Percentiles rank a stretch among this genome's conserved stretches.
These are phyloP conservation scores for Russula dissimulans DNA, from an alignment of 768 basidiomycete species.

Conservation along the genomic window DNA sequence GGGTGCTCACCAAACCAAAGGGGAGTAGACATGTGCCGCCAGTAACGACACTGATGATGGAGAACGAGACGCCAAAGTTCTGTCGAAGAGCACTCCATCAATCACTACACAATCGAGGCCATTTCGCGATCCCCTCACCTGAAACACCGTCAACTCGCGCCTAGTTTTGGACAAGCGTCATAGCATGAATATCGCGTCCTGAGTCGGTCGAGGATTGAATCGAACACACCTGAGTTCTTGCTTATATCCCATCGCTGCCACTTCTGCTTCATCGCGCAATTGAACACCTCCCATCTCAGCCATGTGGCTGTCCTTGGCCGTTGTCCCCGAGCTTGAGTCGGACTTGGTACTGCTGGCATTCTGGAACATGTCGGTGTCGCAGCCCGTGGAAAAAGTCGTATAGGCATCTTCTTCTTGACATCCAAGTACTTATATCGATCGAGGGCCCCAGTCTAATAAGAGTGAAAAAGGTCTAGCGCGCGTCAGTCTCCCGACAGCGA, in stretches of 20 bases:
- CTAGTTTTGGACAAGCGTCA: slow-evolving; percentile 25
- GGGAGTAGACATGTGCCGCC: slow-evolving; percentile 61
- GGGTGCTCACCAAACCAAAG: slow-evolving; percentile 51
- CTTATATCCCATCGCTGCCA: slow-evolving; percentile 65
- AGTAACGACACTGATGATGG: slow-evolving; percentile 67
- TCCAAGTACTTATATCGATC: neutral
- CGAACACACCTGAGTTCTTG: slow-evolving; percentile 51
- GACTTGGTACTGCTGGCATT: neutral
- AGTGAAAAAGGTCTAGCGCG: too few species aligned
- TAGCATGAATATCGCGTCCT: neutral
- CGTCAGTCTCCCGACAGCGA: too few species aligned
- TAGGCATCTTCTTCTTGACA: neutral
- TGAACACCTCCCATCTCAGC: neutral
- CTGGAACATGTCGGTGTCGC: neutral
- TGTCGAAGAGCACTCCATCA: slow-evolving; percentile 20
- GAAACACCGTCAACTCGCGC: slow-evolving; percentile 52
- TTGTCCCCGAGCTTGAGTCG: neutral
- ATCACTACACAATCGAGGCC: neutral
- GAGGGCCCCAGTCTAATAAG: neutral
- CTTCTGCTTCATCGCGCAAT: slow-evolving; percentile 46
- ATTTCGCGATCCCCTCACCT: slow-evolving; percentile 31
- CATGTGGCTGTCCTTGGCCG: neutral
- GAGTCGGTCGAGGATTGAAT: neutral
- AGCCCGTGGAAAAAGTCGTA: neutral
- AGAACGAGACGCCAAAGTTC: slow-evolving; percentile 71